Conservation (phyloP, 2,329 filamentous ascomycete species). For the Blumeriella jaapii region DNA sequence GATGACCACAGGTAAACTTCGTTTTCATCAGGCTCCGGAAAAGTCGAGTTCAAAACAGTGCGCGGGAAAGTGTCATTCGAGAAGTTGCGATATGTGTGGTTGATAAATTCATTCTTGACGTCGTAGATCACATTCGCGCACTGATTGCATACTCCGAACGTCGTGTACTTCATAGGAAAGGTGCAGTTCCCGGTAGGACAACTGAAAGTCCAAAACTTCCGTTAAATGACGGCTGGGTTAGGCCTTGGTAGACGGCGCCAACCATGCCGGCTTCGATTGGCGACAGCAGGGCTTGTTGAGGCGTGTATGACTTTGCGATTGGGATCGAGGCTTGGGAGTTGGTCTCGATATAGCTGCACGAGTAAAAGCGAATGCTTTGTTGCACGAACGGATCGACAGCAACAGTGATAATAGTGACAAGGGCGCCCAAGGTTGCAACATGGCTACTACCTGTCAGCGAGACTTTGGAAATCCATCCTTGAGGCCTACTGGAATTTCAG, state of each 20-base stretch:
- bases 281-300: background rate
- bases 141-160: slow-evolving; percentile 2
- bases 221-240: background rate
- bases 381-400: slow-evolving; percentile 4
- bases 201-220: background rate
- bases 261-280: slow-evolving; percentile 1
- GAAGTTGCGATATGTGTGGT: background rate
- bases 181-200: slow-evolving; percentile 3
- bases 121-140: slow-evolving; percentile 2
- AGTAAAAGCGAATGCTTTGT: slow-evolving; percentile 4
- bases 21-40: background rate
- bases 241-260: slow-evolving; percentile 1
- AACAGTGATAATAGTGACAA: slow-evolving; percentile 1
- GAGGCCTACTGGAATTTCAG: slow-evolving; percentile 1
- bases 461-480: background rate
- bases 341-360: slow-evolving; percentile 1
- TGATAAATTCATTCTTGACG: slow-evolving; percentile 1
- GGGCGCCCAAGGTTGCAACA: slow-evolving; percentile 1
- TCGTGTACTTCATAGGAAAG: slow-evolving; percentile 4
- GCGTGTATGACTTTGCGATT: background rate
- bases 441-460: background rate
- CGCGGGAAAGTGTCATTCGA: no score
- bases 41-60: slow-evolving; percentile 1
- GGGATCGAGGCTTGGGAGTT: background rate
- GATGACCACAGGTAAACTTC: background rate